Conservation (phyloP, 257 asterid species). For the Scutellaria barbata region DNA sequence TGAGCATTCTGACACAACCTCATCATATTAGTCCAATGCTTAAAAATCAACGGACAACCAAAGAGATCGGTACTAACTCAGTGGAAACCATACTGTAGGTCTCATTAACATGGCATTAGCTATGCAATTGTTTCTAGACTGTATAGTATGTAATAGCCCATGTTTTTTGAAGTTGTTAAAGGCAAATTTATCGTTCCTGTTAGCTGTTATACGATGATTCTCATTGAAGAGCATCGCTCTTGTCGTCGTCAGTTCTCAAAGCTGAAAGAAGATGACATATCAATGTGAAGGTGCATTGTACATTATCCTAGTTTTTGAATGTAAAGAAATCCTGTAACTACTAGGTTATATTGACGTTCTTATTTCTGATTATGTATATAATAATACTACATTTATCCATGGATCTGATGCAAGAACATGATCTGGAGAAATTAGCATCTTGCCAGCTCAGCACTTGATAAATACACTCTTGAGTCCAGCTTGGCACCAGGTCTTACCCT, state of each 20-base stretch:
- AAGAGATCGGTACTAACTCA: constrained; percentile 1
- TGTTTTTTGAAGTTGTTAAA: background rate
- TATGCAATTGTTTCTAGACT: constrained; percentile 11
- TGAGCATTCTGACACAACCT: background rate
- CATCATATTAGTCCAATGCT: background rate
- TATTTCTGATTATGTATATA: background rate
- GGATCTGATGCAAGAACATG: constrained; percentile 2
- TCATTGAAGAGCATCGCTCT: background rate
- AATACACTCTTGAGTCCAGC: no score
- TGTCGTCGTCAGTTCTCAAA: background rate
- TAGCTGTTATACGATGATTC: background rate
- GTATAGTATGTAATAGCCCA: background rate
- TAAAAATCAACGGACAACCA: background rate
- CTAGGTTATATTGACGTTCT: background rate
- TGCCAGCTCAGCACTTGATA: background rate
- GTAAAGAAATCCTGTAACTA: background rate
- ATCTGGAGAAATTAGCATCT: constrained; percentile 1
- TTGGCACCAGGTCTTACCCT: no score
- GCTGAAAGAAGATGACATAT: background rate
- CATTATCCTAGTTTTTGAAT: background rate
- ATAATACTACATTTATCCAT: background rate
- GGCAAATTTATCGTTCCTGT: background rate
- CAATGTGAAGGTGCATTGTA: background rate
- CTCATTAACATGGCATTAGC: background rate
- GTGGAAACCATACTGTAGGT: background rate